Percentiles rank a stretch among this genome's conserved stretches.
These are phyloP conservation scores for Aphanomyces cochlioides DNA, from an alignment of 352 stramenopile genomes.

Conservation along the genomic window DNA sequence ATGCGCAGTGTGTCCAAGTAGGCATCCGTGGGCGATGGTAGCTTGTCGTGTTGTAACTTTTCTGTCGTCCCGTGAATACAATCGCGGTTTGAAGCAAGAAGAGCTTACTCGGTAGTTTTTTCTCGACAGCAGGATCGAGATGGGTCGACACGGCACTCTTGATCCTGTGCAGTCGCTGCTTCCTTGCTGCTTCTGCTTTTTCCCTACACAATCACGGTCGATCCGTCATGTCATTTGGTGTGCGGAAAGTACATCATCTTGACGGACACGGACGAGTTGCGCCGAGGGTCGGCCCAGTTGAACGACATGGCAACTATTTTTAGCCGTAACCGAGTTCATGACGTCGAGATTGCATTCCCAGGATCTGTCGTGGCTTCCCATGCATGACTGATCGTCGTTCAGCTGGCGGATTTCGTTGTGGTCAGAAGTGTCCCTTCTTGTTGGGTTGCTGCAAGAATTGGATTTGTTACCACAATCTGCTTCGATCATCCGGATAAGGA, in stretches of 20 bases:
- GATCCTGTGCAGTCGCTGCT: constrained; percentile 65
- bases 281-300: constrained; percentile 80
- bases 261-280: constrained; percentile 64
- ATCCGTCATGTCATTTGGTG: background rate
- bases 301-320: constrained; percentile 34
- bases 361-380: no score
- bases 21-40: background rate
- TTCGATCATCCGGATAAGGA: no score
- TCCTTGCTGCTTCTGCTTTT: constrained; percentile 60
- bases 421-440: no score
- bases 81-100: background rate
- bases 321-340: background rate
- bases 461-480: no score
- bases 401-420: no score
- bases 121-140: constrained; percentile 52
- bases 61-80: constrained; percentile 1
- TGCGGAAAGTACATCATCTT: constrained; percentile 64
- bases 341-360: no score
- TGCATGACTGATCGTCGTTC: no score
- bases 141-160: constrained; percentile 79
- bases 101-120: constrained; percentile 63
- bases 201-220: constrained; percentile 39
- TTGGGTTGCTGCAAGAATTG: no score
- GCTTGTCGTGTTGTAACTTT: constrained; percentile 21
- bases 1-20: constrained; percentile 20